A percentile compares a stretch with the other conserved stretches of the same genome.
Conservation (phyloP, 306 rosid genomes). For the Fragaria vesca region DNA sequence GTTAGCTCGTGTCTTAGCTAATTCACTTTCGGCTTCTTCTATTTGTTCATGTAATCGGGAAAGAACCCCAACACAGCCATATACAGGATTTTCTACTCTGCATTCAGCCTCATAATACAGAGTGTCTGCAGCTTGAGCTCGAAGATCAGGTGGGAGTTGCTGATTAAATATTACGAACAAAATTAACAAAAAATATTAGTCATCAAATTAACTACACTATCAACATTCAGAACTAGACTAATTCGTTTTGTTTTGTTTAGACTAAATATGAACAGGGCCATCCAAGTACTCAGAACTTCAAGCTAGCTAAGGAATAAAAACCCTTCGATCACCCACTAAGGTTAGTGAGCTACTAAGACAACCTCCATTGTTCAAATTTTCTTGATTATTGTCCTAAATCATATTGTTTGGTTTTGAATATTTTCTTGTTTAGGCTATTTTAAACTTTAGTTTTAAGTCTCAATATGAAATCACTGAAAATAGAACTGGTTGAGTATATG, state of each 20-base stretch:
- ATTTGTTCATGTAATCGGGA: slow-evolving; percentile 53
- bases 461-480: background rate
- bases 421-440: background rate
- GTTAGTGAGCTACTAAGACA: background rate
- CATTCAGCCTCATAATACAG: slow-evolving; percentile 56
- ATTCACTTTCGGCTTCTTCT: slow-evolving; percentile 35
- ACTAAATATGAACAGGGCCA: background rate
- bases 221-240: background rate
- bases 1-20: slow-evolving; percentile 53
- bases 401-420: background rate
- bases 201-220: background rate
- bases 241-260: background rate
- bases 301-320: background rate
- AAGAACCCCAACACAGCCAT: slow-evolving; percentile 64
- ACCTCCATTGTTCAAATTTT: background rate
- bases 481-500: background rate
- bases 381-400: background rate
- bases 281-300: background rate
- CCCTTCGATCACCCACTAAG: background rate
- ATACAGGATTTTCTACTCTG: slow-evolving; percentile 62
- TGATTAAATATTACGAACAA: slow-evolving; percentile 8
- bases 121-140: slow-evolving; percentile 55
- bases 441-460: background rate
- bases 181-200: background rate
- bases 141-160: slow-evolving; percentile 45